Conservation (phyloP, 495 filamentous ascomycete species). For the Copromyces sp. region DNA sequence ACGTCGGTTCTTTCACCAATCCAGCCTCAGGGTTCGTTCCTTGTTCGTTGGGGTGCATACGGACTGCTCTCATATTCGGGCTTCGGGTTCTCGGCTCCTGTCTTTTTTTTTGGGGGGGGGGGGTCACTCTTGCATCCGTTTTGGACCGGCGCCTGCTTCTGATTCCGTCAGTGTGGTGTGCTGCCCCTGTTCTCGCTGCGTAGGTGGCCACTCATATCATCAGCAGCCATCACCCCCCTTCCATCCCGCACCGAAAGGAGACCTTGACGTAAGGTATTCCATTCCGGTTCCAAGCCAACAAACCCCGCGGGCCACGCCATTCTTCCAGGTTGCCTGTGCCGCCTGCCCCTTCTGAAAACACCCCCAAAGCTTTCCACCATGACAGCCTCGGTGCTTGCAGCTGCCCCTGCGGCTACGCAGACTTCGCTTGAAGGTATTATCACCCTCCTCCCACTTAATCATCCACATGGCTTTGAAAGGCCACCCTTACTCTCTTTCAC, state of each 20-base stretch:
- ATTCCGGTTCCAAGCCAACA: not conserved
- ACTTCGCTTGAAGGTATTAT: slow-evolving; percentile 23
- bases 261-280: not conserved
- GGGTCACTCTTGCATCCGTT: not conserved
- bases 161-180: not conserved
- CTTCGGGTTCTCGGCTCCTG: not conserved
- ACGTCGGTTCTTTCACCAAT: not conserved
- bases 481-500: slow-evolving; percentile 1
- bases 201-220: not conserved
- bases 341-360: slow-evolving; percentile 5
- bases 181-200: not conserved
- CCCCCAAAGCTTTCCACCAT: slow-evolving; percentile 11
- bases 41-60: not conserved
- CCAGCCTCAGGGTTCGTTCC: not conserved
- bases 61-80: not conserved
- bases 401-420: slow-evolving; percentile 23
- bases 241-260: not conserved
- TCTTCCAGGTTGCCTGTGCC: slow-evolving; percentile 4
- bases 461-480: slow-evolving; percentile 6
- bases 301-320: slow-evolving; percentile 4
- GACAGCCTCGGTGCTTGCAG: slow-evolving; percentile 22
- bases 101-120: not conserved
- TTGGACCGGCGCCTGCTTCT: not conserved
- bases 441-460: slow-evolving; percentile 14
- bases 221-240: not conserved